phyloP scores from a whole-genome alignment of 768 basidiomycete species.

The Mrakia hoshinonis region DNA sequence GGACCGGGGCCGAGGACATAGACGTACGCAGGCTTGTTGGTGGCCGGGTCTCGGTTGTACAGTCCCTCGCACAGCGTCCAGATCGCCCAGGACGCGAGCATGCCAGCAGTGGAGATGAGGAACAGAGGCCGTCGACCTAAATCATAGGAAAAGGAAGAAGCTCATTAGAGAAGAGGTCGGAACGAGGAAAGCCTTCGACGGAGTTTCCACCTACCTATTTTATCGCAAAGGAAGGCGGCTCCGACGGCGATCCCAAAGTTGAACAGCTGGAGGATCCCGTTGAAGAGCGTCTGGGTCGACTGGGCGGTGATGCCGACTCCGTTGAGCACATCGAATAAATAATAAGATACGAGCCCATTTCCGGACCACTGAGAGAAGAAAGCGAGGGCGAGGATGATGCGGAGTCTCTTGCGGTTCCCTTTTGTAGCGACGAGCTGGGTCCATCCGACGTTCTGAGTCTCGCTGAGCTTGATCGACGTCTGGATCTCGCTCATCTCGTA shows the following conservation, averaged over 20 bases:
- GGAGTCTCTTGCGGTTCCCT: constrained; percentile 19
- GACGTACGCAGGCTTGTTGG: constrained; percentile 25
- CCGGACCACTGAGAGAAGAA: constrained; percentile 71
- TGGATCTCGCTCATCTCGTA: constrained; percentile 28
- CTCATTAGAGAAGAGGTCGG: too few relatives aligned
- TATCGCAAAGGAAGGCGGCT: constrained; percentile 59
- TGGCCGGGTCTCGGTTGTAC: constrained; percentile 27
- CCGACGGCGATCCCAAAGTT: constrained; percentile 48
- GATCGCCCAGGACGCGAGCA: constrained; percentile 51
- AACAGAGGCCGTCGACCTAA: constrained; percentile 50
- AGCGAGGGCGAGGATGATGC: constrained; percentile 25
- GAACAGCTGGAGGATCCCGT: constrained; percentile 54
- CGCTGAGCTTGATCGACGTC: constrained; percentile 1
- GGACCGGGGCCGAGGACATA: background rate
- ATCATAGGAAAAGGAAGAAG: too few relatives aligned
- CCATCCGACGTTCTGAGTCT: background rate
- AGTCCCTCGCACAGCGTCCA: constrained; percentile 49
- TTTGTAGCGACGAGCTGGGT: background rate
- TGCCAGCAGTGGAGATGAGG: constrained; percentile 50
- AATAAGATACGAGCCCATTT: constrained; percentile 64
- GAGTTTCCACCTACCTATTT: constrained; percentile 62
- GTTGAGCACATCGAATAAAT: constrained; percentile 62
- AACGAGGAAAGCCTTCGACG: too few relatives aligned
- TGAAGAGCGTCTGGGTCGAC: constrained; percentile 43
- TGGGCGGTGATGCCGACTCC: constrained; percentile 39